Evolutionary conservation across 2,329 filamentous ascomycete genomes (phyloP), one percentile per base, ranked within the genome.

Genomic region (Xylaria sp.): DNA sequence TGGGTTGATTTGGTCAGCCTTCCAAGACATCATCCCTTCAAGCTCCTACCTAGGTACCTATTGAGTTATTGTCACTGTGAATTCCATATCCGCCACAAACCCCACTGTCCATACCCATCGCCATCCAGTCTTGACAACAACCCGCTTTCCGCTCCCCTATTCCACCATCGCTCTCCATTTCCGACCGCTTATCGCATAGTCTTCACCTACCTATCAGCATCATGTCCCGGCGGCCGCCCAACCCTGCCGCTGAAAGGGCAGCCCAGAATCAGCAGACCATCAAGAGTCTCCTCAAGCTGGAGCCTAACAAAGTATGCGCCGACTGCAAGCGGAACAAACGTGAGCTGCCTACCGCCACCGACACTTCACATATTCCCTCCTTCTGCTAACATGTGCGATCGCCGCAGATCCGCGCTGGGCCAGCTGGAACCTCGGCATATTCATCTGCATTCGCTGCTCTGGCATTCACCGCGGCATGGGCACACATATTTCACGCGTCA

Each of bases 311-410:
- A 86, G 90, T 92, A 79, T 99, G 96, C 86, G 94, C 95, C 70
- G 96, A 99, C 82, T 99, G 96, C 89, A 99, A 99, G 86, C 91
- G 92, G 81, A 99, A 98, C 86, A 99, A 98, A 82, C 96, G 94
- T 97, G 82, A 75, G 91, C 84, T 43, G 36, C 39, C 55, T 33
- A 28, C 12, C 52, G 15, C 20, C 23, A 25, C 48, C 31, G 18
- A 46, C 41, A n/a, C 13, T 60, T 36, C 8, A 36, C 10, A 4
- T 39, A 23, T 6, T 31, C 43, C 2, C 41, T n/a, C 61, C n/a
- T n/a, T 31, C 55, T 62, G 20, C 54, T 61, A 28, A 63, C 49
- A 57, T 64, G 28, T 23, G 61, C 36, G 13, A 20, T 54, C 20
- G 5, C 49, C 54, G 10, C 51, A 97, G 94, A 98, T 84, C 96